These are phyloP conservation scores for Apiospora hydei DNA, from an alignment of 2,329 filamentous ascomycete species.

Conservation along the genomic window DNA sequence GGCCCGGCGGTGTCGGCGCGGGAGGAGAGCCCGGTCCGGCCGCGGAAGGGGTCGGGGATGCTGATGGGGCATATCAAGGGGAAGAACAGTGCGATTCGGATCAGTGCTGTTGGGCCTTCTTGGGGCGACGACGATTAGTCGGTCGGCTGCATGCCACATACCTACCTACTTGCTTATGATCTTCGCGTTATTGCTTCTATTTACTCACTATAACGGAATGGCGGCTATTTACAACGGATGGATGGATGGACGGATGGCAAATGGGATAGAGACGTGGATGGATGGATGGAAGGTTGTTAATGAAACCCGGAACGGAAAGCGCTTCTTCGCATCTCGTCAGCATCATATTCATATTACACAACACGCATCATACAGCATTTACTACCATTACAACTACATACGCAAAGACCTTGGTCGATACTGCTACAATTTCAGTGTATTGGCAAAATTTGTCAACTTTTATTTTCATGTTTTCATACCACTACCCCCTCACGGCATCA, in stretches of 20 bases:
- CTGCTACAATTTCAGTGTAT: background rate
- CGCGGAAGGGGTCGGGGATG: background rate
- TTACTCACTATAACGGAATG: too few species aligned
- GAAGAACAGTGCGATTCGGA: constrained; percentile 50
- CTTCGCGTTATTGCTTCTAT: too few species aligned
- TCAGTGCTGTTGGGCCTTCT: constrained; percentile 49
- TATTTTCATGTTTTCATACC: background rate
- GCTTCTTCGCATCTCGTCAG: background rate
- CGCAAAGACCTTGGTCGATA: background rate
- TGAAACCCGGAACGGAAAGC: background rate
- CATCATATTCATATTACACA: background rate
- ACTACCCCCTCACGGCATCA: background rate
- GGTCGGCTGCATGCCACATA: too few species aligned
- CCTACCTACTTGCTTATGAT: too few species aligned
- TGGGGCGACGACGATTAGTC: constrained; percentile 51
- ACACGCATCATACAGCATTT: background rate
- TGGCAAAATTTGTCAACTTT: background rate
- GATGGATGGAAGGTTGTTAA: background rate
- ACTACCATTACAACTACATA: background rate
- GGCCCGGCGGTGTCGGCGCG: constrained; percentile 31
- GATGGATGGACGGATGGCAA: too few species aligned
- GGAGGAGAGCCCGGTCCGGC: constrained; percentile 44
- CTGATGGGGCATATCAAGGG: constrained; percentile 33
- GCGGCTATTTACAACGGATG: background rate
- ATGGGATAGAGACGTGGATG: background rate